phyloP scores from a whole-genome alignment of 306 rosid genomes.

The Elaeagnus macrophylla region DNA sequence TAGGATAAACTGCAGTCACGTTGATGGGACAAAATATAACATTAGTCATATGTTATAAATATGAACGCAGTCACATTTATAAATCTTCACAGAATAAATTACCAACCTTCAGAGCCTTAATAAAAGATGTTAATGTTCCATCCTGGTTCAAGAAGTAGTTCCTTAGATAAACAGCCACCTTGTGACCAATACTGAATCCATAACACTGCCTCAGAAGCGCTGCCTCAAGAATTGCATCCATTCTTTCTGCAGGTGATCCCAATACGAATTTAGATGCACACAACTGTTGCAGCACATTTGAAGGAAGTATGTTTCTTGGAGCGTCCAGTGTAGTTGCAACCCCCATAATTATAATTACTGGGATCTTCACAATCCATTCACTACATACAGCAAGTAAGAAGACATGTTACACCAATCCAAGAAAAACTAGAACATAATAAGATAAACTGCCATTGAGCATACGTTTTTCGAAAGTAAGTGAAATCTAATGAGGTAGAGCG shows the following conservation, averaged over 20 bases:
- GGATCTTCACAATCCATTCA: constrained; percentile 83
- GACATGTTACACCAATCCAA: constrained; percentile 13
- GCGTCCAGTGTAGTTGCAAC: constrained; percentile 79
- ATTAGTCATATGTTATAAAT: neutral
- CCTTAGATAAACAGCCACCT: constrained; percentile 71
- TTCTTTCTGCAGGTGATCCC: constrained; percentile 69
- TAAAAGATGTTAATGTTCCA: constrained; percentile 80
- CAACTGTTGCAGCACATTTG: constrained; percentile 66
- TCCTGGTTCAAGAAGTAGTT: constrained; percentile 85
- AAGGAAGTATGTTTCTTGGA: constrained; percentile 49
- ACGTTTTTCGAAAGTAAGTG: neutral
- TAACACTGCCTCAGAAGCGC: constrained; percentile 63
- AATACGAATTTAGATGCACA: constrained; percentile 50
- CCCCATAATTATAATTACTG: constrained; percentile 75
- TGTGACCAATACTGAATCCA: constrained; percentile 60
- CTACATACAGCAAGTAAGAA: constrained; percentile 32
- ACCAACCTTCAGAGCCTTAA: constrained; percentile 84
- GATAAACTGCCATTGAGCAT: neutral
- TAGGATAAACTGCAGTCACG: constrained; percentile 17
- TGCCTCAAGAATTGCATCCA: constrained; percentile 89
- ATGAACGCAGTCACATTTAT: constrained; percentile 9
- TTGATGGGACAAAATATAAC: constrained; percentile 5
- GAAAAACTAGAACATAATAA: constrained; percentile 10
- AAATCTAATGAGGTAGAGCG: neutral
- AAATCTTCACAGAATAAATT: constrained; percentile 6